A percentile compares a stretch with the other conserved stretches of the same genome.
Conservation (phyloP, 2,329 filamentous ascomycete species). For the Fusarium equiseti region DNA sequence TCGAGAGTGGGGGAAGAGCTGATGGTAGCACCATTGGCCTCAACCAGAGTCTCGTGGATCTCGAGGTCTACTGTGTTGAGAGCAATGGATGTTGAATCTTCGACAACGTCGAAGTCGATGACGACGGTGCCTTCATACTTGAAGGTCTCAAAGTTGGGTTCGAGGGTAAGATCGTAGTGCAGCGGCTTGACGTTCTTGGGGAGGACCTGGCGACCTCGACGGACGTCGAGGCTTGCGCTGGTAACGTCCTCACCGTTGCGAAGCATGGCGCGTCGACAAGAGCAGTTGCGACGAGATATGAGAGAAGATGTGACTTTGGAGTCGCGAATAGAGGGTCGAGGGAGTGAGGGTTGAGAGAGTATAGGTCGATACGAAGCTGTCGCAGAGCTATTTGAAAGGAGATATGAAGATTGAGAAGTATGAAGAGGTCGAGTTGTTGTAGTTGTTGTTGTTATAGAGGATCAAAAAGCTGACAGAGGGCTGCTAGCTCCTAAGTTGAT, state of each 20-base stretch:
- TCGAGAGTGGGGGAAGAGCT: constrained; percentile 62
- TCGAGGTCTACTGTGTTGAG: constrained; percentile 90
- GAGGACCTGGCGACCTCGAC: constrained; percentile 77
- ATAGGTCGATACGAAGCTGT: constrained; percentile 5
- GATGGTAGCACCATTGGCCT: constrained; percentile 62
- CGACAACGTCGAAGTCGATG: constrained; percentile 87
- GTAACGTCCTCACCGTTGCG: constrained; percentile 44
- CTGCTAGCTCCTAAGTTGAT: constrained; percentile 37
- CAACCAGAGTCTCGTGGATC: constrained; percentile 72
- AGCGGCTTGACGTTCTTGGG: constrained; percentile 91
- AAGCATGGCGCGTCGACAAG: constrained; percentile 49
- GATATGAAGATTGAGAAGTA: constrained; percentile 8
- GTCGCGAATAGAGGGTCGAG: constrained; percentile 2
- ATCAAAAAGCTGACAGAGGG: constrained; percentile 21
- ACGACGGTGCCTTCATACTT: constrained; percentile 86
- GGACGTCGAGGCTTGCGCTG: constrained; percentile 44
- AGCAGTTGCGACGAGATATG: constrained; percentile 42
- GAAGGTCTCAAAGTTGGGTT: constrained; percentile 90
- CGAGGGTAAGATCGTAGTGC: constrained; percentile 92
- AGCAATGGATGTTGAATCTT: constrained; percentile 87
- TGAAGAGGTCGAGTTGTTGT: background rate
- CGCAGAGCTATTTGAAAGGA: constrained; percentile 10
- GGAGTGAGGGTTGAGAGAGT: constrained; percentile 1
- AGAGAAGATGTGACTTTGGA: constrained; percentile 16
- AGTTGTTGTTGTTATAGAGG: constrained; percentile 1